Percentiles rank a stretch among this genome's conserved stretches.
Conservation (phyloP, 164 flowering plant species). For the Vitis riparia region DNA sequence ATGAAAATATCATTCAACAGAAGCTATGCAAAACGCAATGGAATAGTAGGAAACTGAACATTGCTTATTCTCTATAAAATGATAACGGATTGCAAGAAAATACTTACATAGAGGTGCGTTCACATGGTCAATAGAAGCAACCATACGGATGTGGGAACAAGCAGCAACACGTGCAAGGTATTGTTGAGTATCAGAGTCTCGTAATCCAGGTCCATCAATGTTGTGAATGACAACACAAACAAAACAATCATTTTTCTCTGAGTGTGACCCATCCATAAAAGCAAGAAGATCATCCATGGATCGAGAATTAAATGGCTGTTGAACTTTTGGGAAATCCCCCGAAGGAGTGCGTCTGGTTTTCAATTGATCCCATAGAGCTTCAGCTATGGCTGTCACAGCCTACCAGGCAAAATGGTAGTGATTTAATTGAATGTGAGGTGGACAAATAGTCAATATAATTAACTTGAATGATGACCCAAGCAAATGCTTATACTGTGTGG, state of each 20-base stretch:
- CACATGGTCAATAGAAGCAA: constrained; percentile 92
- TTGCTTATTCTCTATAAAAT: neutral
- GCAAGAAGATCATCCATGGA: constrained; percentile 79
- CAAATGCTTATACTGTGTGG: too few relatives aligned
- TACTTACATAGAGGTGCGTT: constrained; percentile 89
- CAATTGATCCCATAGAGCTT: constrained; percentile 66
- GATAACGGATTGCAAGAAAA: neutral
- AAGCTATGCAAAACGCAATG: neutral
- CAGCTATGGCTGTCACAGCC: constrained; percentile 73
- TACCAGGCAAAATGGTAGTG: constrained; percentile 20
- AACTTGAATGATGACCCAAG: too few relatives aligned
- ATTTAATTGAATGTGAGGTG: neutral
- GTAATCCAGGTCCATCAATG: constrained; percentile 93
- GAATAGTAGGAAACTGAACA: neutral
- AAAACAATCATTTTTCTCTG: constrained; percentile 51
- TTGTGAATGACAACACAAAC: constrained; percentile 76
- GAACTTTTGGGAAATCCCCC: constrained; percentile 38
- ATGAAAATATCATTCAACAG: neutral
- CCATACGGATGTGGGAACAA: constrained; percentile 71
- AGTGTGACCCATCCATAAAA: constrained; percentile 58
- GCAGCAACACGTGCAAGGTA: constrained; percentile 79
- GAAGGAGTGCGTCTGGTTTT: constrained; percentile 39
- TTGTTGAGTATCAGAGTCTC: constrained; percentile 86
- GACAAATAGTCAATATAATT: neutral
- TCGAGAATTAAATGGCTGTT: constrained; percentile 64